Base-by-base conservation (phyloP, 345 rosid genomes). In the Eucalyptus lansdowneana region DNA sequence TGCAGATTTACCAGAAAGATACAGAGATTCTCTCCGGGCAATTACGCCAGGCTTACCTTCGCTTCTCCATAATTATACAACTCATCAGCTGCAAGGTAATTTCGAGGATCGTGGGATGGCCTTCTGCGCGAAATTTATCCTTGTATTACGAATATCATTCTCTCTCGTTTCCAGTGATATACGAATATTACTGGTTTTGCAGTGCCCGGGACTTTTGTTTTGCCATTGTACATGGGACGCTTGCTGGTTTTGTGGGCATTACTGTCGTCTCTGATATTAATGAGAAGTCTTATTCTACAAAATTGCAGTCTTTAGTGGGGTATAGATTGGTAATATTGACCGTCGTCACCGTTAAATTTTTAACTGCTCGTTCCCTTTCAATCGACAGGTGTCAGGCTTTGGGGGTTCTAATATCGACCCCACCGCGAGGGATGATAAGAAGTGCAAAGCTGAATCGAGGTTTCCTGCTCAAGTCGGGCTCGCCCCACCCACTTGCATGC, bases 351-450 rank as follows among this genome's bases (percentile, higher is more conserved):
- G 45, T 50, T 15, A 47, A 49, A 40, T 76, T 24, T 80, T 21
- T 50, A 51, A 53, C 58, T 89, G 58, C 34, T 90, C 65, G 25
- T 29, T 49, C 54, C 8, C 87, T 88, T 37, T 62, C 86, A 83
- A 58, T 72, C 87, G 60, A 92, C 93, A 97, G 98, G 99, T 99
- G 86, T 92, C 96, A 86, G 90, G 97, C 91, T 98, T 96, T 93
- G 99, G 99, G 80, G 97, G 99, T 88, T 96, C 98, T 37, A 97
- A 98, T 93, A 98, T 98, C 56, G 99, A 98, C 89, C 97, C 99
- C 88, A 98, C 98, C 92, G 99, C 99, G 45, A 94, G 98, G 99
- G 99, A 97, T 90, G 95, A 98, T 94, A 98, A 97, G 89, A 98
- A 95, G 90, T 96, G 97, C 89, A 98, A 96, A 96, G 99, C 98